Base-by-base conservation (phyloP, 805 yeast genomes). In the Ogataea henricii region DNA sequence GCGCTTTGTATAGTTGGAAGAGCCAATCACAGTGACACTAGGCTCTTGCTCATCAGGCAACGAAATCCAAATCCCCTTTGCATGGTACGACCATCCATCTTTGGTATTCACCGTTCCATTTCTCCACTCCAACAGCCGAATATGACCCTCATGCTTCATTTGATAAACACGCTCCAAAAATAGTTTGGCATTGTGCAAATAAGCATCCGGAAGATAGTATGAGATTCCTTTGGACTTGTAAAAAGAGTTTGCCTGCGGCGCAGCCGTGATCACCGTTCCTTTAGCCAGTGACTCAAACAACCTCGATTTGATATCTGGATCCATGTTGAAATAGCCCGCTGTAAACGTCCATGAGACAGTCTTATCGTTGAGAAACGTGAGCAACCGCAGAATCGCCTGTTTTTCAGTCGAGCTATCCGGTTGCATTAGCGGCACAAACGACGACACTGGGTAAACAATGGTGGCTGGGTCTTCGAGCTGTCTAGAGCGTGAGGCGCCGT, bases 61-160 rank as follows among this genome's bases (percentile, higher is more conserved):
- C 7, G 79, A 73, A 0, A 88, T 68, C 98, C 98, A 94, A 4
- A 92, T 70, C 1, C 99, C 99, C 63, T 94, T 94, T 12, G 99
- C 98, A 63, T 94, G 99, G 65, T 94, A 94, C 0, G 97, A 88
- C 98, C 99, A 92, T 1, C 99, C 99, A 23, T 73, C 77, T 0
- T 83, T 78, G 6, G 86, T 78, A 61, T 89, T 89, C 3, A 89
- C 96, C 2, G 82, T 71, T 1, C 99, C 99, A 41, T 79, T 81
- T 59, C 79, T 77, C 99, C 99, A 94, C 66, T 92, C 98, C 47
- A 74, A 74, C 30, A 94, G 69, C 16, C 69, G 66, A 25, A 92
- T 82, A 29, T 70, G 56, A 14, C 72, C 68, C 56, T 73, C 77
- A 1, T 75, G 72, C 25, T 67, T 58, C 9, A 55, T 49, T 18